A percentile compares a stretch with the other conserved stretches of the same genome.
Conservation (phyloP, 176 grass and related monocot genomes). For the Ensete ventricosum region DNA sequence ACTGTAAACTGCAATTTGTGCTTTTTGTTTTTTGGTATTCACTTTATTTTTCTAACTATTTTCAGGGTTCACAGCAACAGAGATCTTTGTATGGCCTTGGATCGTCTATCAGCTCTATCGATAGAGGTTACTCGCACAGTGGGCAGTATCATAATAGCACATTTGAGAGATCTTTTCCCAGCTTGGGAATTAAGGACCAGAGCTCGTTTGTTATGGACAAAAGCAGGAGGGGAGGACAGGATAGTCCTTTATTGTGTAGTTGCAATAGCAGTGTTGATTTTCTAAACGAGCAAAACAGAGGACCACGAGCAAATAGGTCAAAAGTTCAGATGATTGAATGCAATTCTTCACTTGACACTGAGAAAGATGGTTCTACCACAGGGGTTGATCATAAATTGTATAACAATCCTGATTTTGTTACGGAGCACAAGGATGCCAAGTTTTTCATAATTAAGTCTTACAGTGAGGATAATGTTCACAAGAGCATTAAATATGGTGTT, state of each 20-base stretch:
- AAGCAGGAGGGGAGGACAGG: slow-evolving; percentile 47
- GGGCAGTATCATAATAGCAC: slow-evolving; percentile 44
- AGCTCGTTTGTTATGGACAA: slow-evolving; percentile 46
- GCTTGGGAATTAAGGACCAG: slow-evolving; percentile 44
- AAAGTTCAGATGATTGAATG: slow-evolving; percentile 43
- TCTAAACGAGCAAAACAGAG: slow-evolving; percentile 87
- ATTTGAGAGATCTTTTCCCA: slow-evolving; percentile 41
- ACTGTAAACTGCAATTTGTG: background rate
- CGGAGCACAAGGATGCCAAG: slow-evolving; percentile 63
- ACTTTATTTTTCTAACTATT: slow-evolving; percentile 20
- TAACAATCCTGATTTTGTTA: slow-evolving; percentile 58
- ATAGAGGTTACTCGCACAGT: slow-evolving; percentile 22
- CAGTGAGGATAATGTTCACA: slow-evolving; percentile 99
- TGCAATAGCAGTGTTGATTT: slow-evolving; percentile 71
- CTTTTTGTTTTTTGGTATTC: background rate
- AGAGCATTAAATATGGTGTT: slow-evolving; percentile 96
- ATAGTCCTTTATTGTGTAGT: slow-evolving; percentile 42
- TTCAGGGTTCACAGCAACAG: slow-evolving; percentile 46
- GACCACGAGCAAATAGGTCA: slow-evolving; percentile 62
- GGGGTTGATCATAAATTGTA: slow-evolving; percentile 41
- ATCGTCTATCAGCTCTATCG: slow-evolving; percentile 35
- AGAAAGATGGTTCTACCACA: slow-evolving; percentile 32
- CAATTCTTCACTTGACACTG: slow-evolving; percentile 28
- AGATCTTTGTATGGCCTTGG: slow-evolving; percentile 73
- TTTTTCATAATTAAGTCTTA: slow-evolving; percentile 99